Conservation (phyloP, 192 early-diverging fungal genomes). For the Geranomyces michiganensis region DNA sequence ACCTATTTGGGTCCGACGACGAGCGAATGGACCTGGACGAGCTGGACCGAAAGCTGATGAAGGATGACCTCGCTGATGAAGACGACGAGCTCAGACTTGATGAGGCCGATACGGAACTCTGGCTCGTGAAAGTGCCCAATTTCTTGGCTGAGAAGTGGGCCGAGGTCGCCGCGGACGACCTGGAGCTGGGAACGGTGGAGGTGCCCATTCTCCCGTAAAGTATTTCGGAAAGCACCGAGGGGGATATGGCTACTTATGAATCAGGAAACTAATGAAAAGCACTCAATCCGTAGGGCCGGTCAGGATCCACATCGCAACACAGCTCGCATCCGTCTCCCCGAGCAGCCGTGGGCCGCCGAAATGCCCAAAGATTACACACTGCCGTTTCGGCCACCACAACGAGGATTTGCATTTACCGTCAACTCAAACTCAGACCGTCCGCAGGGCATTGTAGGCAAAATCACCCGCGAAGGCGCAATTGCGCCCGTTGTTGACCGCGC, state of each 20-base stretch:
- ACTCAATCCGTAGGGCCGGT: background rate
- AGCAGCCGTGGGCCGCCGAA: constrained; percentile 57
- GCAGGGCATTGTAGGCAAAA: constrained; percentile 38
- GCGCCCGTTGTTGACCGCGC: constrained; percentile 45
- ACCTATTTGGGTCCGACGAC: constrained; percentile 2
- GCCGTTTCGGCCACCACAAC: constrained; percentile 64
- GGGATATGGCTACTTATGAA: too few relatives aligned
- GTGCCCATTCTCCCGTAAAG: constrained; percentile 8
- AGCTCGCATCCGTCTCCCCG: constrained; percentile 72
- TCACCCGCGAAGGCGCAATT: constrained; percentile 47
- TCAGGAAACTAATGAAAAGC: too few relatives aligned
- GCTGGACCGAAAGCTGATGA: background rate
- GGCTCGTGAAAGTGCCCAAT: constrained; percentile 93
- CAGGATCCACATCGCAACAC: constrained; percentile 19
- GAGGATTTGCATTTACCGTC: constrained; percentile 81
- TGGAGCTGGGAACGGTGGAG: constrained; percentile 73
- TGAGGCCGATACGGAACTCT: constrained; percentile 62
- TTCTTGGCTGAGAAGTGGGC: constrained; percentile 89
- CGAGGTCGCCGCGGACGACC: constrained; percentile 51
- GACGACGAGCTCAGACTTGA: constrained; percentile 64
- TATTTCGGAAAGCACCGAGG: too few relatives aligned
- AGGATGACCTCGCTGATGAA: constrained; percentile 50
- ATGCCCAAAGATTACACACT: constrained; percentile 87
- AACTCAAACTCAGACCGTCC: constrained; percentile 44
- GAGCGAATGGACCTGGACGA: background rate